These are phyloP conservation scores for Colletotrichum zoysiae DNA, from an alignment of 2,329 filamentous ascomycete genomes.

Conservation along the genomic window DNA sequence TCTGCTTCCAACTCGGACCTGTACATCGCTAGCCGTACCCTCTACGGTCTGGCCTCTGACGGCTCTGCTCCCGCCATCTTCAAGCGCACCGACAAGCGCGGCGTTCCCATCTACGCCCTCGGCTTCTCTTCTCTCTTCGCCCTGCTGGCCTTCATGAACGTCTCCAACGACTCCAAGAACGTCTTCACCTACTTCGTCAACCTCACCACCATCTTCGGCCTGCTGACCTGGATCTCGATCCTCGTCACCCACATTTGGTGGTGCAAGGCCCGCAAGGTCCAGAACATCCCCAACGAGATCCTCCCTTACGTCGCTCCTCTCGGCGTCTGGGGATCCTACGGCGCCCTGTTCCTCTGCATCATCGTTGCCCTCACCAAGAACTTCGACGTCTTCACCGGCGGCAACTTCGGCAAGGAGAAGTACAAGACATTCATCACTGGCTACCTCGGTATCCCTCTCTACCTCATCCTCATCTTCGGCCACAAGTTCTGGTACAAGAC, in stretches of 20 bases:
- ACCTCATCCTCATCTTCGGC: constrained; percentile 76
- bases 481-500: constrained; percentile 71
- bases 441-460: constrained; percentile 82
- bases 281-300: constrained; percentile 65
- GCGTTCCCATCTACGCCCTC: constrained; percentile 78
- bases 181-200: constrained; percentile 73
- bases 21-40: constrained; percentile 79
- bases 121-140: constrained; percentile 71
- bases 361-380: constrained; percentile 87
- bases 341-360: constrained; percentile 76
- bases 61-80: constrained; percentile 80
- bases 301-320: constrained; percentile 78
- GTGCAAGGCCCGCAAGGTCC: constrained; percentile 71
- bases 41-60: constrained; percentile 79
- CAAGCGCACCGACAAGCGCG: constrained; percentile 76
- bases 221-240: constrained; percentile 76
- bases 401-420: constrained; percentile 56
- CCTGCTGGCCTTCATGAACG: constrained; percentile 77
- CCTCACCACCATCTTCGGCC: constrained; percentile 74
- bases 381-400: constrained; percentile 76
- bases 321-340: constrained; percentile 76
- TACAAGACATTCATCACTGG: constrained; percentile 84
- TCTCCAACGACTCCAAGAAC: constrained; percentile 54
- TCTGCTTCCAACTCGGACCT: constrained; percentile 82
- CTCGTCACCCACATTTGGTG: constrained; percentile 77